phyloP scores from a whole-genome alignment of 768 basidiomycete genomes.

The Epithele typhae region DNA sequence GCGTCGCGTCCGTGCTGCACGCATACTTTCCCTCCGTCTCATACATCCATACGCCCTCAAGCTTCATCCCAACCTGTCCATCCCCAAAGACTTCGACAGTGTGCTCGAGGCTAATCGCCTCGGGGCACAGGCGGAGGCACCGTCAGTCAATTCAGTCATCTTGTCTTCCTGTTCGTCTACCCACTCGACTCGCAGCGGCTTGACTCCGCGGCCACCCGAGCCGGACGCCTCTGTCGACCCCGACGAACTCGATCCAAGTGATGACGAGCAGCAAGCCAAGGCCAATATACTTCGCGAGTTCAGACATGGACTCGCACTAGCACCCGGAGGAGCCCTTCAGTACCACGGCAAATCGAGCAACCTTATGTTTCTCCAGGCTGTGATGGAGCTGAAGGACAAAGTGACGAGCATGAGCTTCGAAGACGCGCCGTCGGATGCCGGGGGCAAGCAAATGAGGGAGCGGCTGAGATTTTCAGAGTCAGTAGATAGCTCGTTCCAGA shows the following conservation, averaged over 20 bases:
- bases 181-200: too few species aligned
- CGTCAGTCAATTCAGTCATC: too few species aligned
- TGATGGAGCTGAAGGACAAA: conserved; percentile 6
- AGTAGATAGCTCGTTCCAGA: too few species aligned
- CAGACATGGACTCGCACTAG: too few species aligned
- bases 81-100: conserved; percentile 4
- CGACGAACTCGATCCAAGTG: conserved; percentile 15
- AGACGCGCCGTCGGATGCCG: not conserved
- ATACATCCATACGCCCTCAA: not conserved
- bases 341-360: conserved; percentile 21
- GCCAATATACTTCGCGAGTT: not conserved
- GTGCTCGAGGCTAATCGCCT: not conserved
- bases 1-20: not conserved
- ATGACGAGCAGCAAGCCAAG: conserved; percentile 15
- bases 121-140: too few species aligned
- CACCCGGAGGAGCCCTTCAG: conserved; percentile 2
- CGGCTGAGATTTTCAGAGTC: too few species aligned
- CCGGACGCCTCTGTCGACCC: not conserved
- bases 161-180: too few species aligned
- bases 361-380: conserved; percentile 15
- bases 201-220: too few species aligned
- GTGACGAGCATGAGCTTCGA: not conserved
- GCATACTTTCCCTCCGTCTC: too few species aligned
- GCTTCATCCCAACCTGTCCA: not conserved
- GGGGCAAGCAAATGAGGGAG: too few species aligned